Evolutionary conservation across 1,284 basidiomycete genomes (phyloP), one percentile per base, ranked within the genome.

Genomic region (Ustilago trichophora): DNA sequence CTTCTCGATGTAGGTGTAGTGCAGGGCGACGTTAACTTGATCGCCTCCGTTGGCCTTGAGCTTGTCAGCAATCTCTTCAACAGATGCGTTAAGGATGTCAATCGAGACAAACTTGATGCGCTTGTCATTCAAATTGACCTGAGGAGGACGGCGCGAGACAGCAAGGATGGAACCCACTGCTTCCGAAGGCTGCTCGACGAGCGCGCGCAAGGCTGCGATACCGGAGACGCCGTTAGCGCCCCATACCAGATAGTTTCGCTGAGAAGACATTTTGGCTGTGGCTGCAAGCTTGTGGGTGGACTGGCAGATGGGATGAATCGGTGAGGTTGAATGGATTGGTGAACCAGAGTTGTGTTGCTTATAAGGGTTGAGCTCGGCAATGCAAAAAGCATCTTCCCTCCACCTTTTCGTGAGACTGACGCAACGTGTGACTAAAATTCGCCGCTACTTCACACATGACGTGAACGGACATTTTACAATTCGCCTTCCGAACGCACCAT

Each of bases 1-100:
- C 49, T 67, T 67, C 37, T 67, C 64, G 45, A 67, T 67, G 36
- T 67, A 67, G 15, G 64, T 67, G 57, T 67, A 67, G 53, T 67
- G 64, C 19, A 67, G 49, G 1, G 64, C 64, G 0, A 31, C 57
- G 18, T 56, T 50, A 31, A 60, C 53, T 38, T 47, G 48, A 33
- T 56, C 52, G 32, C 64, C 64, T 4, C 57, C 57, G 13, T 56
- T 49, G 15, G 42, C 52, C 16, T 52, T 60, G 52, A 67, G 56
- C 37, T 53, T 37, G 4, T 52, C 38, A 24, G 53, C 27, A 9
- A 67, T 60, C 24, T 67, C 52, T 5, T 51, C 48, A 24, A 56
- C 52, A 0, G 56, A 48, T 4, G 57, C 52, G 15, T 59, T 67
- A 26, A 67, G 48, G 29, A 67, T 59, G 33, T 67, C 64, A 49